Conservation (phyloP, 257 asterid species). For the Solanum microdontum region DNA sequence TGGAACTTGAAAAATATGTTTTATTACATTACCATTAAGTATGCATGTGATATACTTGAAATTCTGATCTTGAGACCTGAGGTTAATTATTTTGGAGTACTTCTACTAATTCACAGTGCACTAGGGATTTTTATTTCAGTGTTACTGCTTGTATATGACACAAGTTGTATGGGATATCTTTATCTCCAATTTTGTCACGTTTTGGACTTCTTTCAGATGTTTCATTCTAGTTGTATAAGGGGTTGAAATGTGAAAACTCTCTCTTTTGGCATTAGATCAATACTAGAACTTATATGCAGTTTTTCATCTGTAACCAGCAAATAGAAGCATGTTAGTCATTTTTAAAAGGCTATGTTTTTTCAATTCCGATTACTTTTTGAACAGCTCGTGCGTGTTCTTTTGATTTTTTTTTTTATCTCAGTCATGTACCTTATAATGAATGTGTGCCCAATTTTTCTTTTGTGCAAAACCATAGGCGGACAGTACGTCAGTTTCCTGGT, state of each 20-base stretch:
- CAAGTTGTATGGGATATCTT: not conserved
- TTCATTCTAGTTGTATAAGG: not conserved
- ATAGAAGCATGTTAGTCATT: not conserved
- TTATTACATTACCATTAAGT: not conserved
- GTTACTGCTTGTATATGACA: not conserved
- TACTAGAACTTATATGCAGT: not conserved
- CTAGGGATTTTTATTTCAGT: not conserved
- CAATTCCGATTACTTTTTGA: not conserved
- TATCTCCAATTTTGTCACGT: not conserved
- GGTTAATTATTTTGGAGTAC: not conserved
- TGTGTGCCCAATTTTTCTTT: not conserved
- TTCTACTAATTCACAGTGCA: not conserved
- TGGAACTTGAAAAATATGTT: not conserved
- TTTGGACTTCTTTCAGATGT: not conserved
- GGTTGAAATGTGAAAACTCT: not conserved
- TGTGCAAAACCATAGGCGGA: conserved; percentile 33
- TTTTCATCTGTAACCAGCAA: not conserved
- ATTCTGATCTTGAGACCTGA: not conserved
- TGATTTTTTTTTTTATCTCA: not conserved
- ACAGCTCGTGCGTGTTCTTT: not conserved
- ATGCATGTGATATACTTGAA: not conserved
- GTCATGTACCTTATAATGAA: not conserved
- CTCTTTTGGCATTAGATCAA: not conserved
- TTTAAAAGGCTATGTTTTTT: not conserved
- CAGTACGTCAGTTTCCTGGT: conserved; percentile 88